Evolutionary conservation across 179 eudicot species (phyloP).

Genomic region (Gypsophila paniculata): DNA sequence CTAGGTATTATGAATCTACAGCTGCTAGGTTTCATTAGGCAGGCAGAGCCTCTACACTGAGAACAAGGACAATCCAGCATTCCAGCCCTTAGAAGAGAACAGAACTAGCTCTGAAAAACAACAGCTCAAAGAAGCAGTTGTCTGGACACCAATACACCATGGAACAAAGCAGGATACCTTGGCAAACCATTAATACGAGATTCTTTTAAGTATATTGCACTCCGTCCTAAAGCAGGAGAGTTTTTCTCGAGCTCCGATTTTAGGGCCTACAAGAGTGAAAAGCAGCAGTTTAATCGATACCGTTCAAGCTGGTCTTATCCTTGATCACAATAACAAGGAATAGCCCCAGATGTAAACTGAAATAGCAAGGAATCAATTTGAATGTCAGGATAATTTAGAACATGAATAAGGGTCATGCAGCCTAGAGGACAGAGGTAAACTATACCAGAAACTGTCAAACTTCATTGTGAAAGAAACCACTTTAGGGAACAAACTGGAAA

Average conservation of each 20-base stretch:
- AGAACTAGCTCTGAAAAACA: too few species aligned
- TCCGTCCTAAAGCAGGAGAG: constrained; percentile 83
- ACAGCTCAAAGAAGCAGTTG: background rate
- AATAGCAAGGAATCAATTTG: background rate
- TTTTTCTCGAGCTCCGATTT: constrained; percentile 87
- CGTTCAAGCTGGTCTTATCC: background rate
- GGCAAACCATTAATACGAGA: constrained; percentile 84
- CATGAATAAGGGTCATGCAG: background rate
- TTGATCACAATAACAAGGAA: background rate
- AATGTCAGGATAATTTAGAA: background rate
- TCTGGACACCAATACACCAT: background rate
- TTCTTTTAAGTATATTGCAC: constrained; percentile 79
- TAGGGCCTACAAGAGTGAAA: constrained; percentile 54
- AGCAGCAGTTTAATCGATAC: background rate
- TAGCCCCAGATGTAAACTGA: background rate
- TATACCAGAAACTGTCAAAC: too few species aligned
- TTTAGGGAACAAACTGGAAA: background rate
- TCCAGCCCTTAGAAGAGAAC: too few species aligned
- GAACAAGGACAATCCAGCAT: constrained; percentile 7
- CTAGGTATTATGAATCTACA: background rate
- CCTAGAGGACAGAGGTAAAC: background rate
- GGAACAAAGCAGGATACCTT: constrained; percentile 39
- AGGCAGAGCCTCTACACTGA: background rate
- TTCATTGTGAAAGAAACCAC: background rate
- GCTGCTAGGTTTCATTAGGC: background rate